These are phyloP conservation scores for Botryotinia narcissicola DNA, from an alignment of 2,329 filamentous ascomycete species.

Conservation along the genomic window DNA sequence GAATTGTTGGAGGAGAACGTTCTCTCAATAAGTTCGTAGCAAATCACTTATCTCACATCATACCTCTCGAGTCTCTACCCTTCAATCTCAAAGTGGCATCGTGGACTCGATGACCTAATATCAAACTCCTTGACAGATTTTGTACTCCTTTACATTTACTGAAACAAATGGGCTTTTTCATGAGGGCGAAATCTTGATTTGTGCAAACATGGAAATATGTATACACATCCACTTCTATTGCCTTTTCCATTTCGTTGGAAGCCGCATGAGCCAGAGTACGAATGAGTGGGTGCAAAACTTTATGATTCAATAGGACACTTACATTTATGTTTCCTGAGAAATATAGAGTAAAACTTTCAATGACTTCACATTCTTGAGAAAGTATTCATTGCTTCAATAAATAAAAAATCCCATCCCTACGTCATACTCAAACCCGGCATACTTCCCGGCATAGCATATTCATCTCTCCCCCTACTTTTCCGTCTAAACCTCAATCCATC, in stretches of 20 bases:
- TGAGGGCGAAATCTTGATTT: background rate
- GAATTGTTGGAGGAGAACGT: no score
- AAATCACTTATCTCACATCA: background rate
- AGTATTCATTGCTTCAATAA: background rate
- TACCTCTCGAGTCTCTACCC: background rate
- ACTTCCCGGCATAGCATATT: constrained; percentile 40
- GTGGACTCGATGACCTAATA: background rate
- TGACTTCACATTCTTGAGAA: background rate
- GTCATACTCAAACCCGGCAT: constrained; percentile 38
- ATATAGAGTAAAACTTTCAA: background rate
- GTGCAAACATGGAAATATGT: background rate
- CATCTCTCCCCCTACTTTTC: constrained; percentile 38
- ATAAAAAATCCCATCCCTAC: background rate
- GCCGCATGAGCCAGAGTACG: background rate
- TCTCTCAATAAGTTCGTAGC: background rate
- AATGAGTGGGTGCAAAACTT: background rate
- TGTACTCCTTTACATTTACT: background rate
- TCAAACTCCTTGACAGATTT: background rate
- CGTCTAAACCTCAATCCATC: constrained; percentile 33
- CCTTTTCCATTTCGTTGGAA: background rate
- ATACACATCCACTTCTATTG: background rate
- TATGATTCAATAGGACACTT: background rate
- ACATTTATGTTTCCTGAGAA: no score
- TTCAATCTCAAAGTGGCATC: background rate
- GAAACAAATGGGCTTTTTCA: background rate